Conservation (phyloP, 108 stramenopile species). For the Seminavis robusta region DNA sequence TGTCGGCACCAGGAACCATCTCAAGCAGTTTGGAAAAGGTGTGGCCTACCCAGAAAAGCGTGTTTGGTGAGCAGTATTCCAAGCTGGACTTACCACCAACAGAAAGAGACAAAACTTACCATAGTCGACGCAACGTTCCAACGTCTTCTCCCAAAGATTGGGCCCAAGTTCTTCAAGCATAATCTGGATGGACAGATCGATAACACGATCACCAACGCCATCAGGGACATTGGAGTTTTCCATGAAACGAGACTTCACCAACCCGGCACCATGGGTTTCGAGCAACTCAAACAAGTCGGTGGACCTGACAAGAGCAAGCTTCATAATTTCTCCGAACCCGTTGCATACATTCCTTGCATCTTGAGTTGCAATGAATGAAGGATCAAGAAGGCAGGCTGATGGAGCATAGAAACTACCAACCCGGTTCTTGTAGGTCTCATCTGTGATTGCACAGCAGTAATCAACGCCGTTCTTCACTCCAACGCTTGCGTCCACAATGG, state of each 20-base stretch:
- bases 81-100: neutral
- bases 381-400: constrained; percentile 77
- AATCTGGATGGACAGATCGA: constrained; percentile 93
- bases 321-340: constrained; percentile 95
- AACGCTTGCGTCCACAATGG: constrained; percentile 96
- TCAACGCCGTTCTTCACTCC: constrained; percentile 97
- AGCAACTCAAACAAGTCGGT: constrained; percentile 88
- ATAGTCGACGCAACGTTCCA: constrained; percentile 92
- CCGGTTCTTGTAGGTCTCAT: constrained; percentile 95
- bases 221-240: constrained; percentile 47
- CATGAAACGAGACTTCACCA: constrained; percentile 74
- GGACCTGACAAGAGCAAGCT: constrained; percentile 90
- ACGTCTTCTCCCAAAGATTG: constrained; percentile 92
- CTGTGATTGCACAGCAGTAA: constrained; percentile 75
- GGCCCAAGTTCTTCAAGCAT: constrained; percentile 97
- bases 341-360: constrained; percentile 85
- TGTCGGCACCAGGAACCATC: constrained; percentile 90
- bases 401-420: constrained; percentile 94
- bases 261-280: constrained; percentile 84
- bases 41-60: constrained; percentile 54
- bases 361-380: constrained; percentile 88
- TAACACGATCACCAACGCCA: constrained; percentile 79
- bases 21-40: constrained; percentile 95
- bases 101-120: too few species aligned
- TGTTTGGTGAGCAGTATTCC: too few species aligned